Conservation (phyloP, 345 rosid genomes). For the Gossypium stocksii region DNA sequence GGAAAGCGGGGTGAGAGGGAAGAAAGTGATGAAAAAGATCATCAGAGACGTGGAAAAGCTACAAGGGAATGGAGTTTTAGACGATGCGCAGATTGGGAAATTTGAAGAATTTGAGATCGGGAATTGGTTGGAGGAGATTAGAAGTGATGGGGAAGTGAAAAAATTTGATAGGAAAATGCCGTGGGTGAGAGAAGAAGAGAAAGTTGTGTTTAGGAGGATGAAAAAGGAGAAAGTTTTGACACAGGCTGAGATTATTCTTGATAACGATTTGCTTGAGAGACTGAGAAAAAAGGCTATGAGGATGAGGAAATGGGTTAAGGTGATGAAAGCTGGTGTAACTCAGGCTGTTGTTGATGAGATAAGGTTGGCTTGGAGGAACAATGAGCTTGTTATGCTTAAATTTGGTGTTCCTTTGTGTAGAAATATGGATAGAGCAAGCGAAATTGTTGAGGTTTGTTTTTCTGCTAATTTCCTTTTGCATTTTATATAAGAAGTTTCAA, state of each 20-base stretch:
- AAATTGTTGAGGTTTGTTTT: constrained; percentile 64
- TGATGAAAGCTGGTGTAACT: constrained; percentile 80
- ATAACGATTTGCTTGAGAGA: constrained; percentile 45
- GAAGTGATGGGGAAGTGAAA: constrained; percentile 10
- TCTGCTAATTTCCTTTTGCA: background rate
- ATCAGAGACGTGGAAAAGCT: constrained; percentile 53
- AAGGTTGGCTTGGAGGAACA: constrained; percentile 43
- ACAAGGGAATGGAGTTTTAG: constrained; percentile 19
- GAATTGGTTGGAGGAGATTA: constrained; percentile 25
- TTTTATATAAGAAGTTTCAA: background rate
- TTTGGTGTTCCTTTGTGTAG: constrained; percentile 66
- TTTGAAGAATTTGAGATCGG: constrained; percentile 28
- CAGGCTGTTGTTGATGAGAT: constrained; percentile 56
- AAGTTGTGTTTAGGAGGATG: constrained; percentile 39
- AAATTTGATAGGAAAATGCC: constrained; percentile 49
- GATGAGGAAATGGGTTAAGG: constrained; percentile 83
- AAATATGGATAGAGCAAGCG: constrained; percentile 84
- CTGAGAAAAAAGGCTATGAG: constrained; percentile 53
- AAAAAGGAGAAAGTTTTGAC: constrained; percentile 52
- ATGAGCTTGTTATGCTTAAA: constrained; percentile 70
- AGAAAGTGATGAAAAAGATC: constrained; percentile 57
- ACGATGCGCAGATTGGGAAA: constrained; percentile 14
- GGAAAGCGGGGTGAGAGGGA: constrained; percentile 69
- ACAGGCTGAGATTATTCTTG: constrained; percentile 52
- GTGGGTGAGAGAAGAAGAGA: constrained; percentile 47